Conservation (phyloP, 768 basidiomycete species). For the Mycena galericulata region DNA sequence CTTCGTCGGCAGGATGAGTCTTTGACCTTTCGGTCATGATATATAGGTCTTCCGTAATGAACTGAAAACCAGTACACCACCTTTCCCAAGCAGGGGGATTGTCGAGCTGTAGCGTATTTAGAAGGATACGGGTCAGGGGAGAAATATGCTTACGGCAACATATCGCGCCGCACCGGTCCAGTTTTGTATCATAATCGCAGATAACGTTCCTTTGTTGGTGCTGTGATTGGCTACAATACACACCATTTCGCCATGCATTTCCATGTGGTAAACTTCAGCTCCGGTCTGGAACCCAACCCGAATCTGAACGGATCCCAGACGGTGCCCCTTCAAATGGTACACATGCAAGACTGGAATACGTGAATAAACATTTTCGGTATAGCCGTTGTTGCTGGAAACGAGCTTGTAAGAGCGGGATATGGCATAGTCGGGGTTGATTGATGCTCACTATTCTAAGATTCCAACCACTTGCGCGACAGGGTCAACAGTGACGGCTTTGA, state of each 20-base stretch:
- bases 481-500: slow-evolving; percentile 26
- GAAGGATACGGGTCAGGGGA: background rate
- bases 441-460: slow-evolving; percentile 23
- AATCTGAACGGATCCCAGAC: background rate
- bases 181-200: slow-evolving; percentile 1
- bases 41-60: slow-evolving; percentile 23
- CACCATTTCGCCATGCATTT: slow-evolving; percentile 22
- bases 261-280: slow-evolving; percentile 23
- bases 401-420: background rate
- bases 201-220: background rate
- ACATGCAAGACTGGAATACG: slow-evolving; percentile 14
- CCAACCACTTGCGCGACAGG: slow-evolving; percentile 7
- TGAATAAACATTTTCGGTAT: background rate
- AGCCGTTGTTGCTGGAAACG: slow-evolving; percentile 3
- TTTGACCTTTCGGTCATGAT: slow-evolving; percentile 9
- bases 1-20: background rate
- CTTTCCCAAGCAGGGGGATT: too few relatives aligned
- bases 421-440: too few relatives aligned
- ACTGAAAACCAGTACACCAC: slow-evolving; percentile 29
- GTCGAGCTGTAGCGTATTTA: too few relatives aligned
- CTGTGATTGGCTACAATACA: slow-evolving; percentile 6
- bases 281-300: background rate
- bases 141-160: background rate
- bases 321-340: slow-evolving; percentile 1
- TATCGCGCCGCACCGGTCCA: background rate